Base-by-base conservation (phyloP, 2,329 filamentous ascomycete genomes). In the Didymella sp. region DNA sequence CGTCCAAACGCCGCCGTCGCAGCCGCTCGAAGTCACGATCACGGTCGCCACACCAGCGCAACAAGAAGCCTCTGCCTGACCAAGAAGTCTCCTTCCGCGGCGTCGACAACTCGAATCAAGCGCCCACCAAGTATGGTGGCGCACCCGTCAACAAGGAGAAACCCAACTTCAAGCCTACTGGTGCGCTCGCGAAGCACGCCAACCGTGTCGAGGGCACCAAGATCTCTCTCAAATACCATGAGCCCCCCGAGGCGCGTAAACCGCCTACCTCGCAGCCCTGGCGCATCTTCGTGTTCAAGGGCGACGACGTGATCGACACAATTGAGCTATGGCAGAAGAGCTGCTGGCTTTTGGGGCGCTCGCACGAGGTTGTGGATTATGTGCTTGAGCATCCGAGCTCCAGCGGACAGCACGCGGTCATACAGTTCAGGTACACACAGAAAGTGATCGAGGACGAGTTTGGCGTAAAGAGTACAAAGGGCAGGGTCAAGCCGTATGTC, bases 211-310 rank as follows among this genome's bases (percentile, higher is more conserved):
- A 85, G 9, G 91, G 91, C 55, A 89, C 87, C 3, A 84, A 84
- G 21, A 87, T 96, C 51, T 87, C 91, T 3, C 85, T 99, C 43
- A 98, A 98, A 80, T 99, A 99, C 76, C 91, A 97, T 78, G 95
- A 99, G 77, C 95, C 95, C 1, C 80, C 91, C 11, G 95, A 99
- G 79, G 91, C 94, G 46, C 89, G 95, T 57, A 96, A 96, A 67
- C 91, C 95, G 0, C 84, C 93, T 0, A 72, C 89, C 0, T 88
- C 87, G 51, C 87, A 95, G 65, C 80, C 86, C 55, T 99, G 94
- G 94, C 90, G 91, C 58, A 81, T 99, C 44, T 98, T 96, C 73
- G 85, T 97, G 21, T 99, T 99, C 84, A 96, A 96, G 72, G 90
- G 87, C 11, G 76, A 84, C 25, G 90, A 92, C 54, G 83, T 96